Conservation (phyloP, 2,329 filamentous ascomycete species). For the Penicillium sp. region DNA sequence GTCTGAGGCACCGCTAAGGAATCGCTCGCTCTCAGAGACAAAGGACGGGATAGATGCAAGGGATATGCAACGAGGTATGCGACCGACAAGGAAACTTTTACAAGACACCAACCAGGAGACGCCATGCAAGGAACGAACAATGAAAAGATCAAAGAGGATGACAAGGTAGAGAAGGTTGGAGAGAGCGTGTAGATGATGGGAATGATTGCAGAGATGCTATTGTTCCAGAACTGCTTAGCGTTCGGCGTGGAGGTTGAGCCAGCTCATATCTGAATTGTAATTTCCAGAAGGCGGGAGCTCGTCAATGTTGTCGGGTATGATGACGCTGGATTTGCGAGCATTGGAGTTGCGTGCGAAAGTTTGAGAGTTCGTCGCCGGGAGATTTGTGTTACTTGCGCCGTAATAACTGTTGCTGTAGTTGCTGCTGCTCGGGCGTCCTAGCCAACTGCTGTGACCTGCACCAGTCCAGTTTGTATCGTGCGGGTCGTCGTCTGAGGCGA, state of each 20-base stretch:
- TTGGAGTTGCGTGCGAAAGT: conserved; percentile 18
- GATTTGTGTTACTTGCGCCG: conserved; percentile 27
- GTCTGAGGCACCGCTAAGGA: conserved; percentile 19
- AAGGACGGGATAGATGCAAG: conserved; percentile 5
- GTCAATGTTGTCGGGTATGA: conserved; percentile 33
- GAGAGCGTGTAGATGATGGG: neutral
- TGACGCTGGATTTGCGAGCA: conserved; percentile 32
- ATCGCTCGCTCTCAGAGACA: conserved; percentile 15
- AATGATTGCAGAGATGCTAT: neutral
- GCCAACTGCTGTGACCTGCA: conserved; percentile 28
- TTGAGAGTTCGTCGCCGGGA: conserved; percentile 19
- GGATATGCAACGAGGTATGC: conserved; percentile 12
- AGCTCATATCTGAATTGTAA: conserved; percentile 45
- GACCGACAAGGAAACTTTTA: conserved; percentile 12
- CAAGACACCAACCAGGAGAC: conserved; percentile 12
- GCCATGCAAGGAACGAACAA: conserved; percentile 12
- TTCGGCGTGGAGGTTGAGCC: conserved; percentile 41
- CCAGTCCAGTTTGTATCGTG: conserved; percentile 28
- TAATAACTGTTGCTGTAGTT: conserved; percentile 43
- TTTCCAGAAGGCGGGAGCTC: conserved; percentile 19
- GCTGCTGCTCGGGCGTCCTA: conserved; percentile 42
- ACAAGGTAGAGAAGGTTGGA: neutral
- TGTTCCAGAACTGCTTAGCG: conserved; percentile 13
- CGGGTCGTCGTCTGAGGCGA: conserved; percentile 37
- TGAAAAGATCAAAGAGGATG: neutral